A percentile compares a stretch with the other conserved stretches of the same genome.
Conservation (phyloP, 352 stramenopile genomes). For the Aphanomyces stellatus region DNA sequence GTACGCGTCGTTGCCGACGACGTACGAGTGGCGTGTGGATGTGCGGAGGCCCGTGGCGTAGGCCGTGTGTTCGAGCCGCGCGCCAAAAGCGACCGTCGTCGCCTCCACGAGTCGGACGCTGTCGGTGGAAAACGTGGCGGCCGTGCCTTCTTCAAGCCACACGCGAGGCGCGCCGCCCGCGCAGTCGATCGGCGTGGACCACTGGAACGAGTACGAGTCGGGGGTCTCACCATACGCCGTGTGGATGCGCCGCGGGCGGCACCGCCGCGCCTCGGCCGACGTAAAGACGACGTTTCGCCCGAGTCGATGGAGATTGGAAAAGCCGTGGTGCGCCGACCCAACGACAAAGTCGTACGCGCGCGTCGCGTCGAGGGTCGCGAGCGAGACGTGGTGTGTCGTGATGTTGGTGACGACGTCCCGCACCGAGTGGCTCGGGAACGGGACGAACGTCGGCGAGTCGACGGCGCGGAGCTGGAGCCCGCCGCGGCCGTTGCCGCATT, state of each 20-base stretch:
- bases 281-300: slow-evolving; percentile 40
- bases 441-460: slow-evolving; percentile 46
- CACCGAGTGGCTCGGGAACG: slow-evolving; percentile 37
- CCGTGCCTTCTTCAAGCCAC: slow-evolving; percentile 50
- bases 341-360: slow-evolving; percentile 59
- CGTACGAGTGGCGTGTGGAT: slow-evolving; percentile 71
- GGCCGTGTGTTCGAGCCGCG: slow-evolving; percentile 59
- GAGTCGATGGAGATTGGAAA: slow-evolving; percentile 54
- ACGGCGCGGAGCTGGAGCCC: slow-evolving; percentile 67
- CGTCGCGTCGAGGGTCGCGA: slow-evolving; percentile 28
- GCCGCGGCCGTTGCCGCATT: slow-evolving; percentile 24
- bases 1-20: slow-evolving; percentile 65
- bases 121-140: slow-evolving; percentile 28
- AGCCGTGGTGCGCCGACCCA: slow-evolving; percentile 69
- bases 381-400: slow-evolving; percentile 57
- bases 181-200: slow-evolving; percentile 62
- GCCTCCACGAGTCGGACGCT: not conserved
- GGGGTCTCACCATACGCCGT: slow-evolving; percentile 55
- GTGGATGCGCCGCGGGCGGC: slow-evolving; percentile 72
- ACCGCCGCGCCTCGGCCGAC: slow-evolving; percentile 36
- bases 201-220: slow-evolving; percentile 63
- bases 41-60: slow-evolving; percentile 48
- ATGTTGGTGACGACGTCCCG: slow-evolving; percentile 32
- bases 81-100: not conserved
- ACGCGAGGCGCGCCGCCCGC: slow-evolving; percentile 34